Evolutionary conservation across 495 filamentous ascomycete species (phyloP), one percentile per base, ranked within the genome.

Genomic region (Xylaria venustula): DNA sequence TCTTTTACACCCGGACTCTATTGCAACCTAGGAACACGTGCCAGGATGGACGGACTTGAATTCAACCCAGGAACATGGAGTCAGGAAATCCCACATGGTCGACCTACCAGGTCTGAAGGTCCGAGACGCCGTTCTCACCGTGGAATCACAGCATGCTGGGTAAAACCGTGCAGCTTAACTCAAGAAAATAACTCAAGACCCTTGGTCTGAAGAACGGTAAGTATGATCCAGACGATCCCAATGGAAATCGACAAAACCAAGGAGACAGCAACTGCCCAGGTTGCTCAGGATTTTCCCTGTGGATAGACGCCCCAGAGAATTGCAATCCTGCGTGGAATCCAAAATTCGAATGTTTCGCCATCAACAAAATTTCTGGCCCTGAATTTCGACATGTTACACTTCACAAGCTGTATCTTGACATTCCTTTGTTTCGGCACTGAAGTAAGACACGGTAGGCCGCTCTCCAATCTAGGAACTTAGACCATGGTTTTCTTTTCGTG

Each of bases 341-440:
- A 15, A 68, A 55, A 64, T 54, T 62, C 53, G 60, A n/a, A n/a
- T n/a, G n/a, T n/a, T n/a, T n/a, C n/a, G n/a, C n/a, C n/a, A n/a
- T 55, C 37, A 60, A 41, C 22, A 11, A 42, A 45, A n/a, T n/a
- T 47, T 23, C 34, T 6, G 23, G 15, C 46, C 36, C 9, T 28
- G 4, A 52, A 28, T 63, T 46, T 32, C 61, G 45, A 62, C 25
- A 40, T 45, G 25, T 54, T 53, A n/a, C 44, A 22, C 25, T 50
- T 37, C 41, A 46, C 62, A 61, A 62, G 61, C 48, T 45, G 54
- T 59, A 44, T 54, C 58, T 59, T 62, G 58, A 22, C 34, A 51
- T 60, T 71, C 58, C 61, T 68, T 61, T 9, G 61, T 61, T 36
- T 55, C 66, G 62, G 59, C 61, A 54, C 58, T 64, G 22, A 54